phyloP scores from a whole-genome alignment of 305 asterid genomes.

The Fraxinus paxiana region DNA sequence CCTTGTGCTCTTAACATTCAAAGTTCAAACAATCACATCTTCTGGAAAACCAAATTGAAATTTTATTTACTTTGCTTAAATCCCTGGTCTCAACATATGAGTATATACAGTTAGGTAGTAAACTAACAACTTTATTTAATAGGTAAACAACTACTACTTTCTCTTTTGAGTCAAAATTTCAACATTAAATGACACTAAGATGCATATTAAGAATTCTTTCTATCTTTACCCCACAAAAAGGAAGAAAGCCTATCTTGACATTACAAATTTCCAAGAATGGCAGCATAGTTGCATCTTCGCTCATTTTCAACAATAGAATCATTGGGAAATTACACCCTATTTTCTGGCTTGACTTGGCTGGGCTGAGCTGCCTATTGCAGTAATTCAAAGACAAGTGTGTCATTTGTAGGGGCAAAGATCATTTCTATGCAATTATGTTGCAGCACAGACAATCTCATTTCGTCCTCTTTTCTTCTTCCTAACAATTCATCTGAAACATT shows the following conservation, averaged over 20 bases:
- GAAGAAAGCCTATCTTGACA: background rate
- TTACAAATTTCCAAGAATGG: background rate
- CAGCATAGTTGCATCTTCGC: background rate
- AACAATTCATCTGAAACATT: background rate
- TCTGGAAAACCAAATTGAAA: no score
- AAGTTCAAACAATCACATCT: no score
- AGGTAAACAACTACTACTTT: background rate
- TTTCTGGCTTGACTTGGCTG: no score
- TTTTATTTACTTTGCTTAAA: no score
- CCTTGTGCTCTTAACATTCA: no score
- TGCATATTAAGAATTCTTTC: background rate
- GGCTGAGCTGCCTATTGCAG: background rate
- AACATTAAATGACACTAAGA: background rate
- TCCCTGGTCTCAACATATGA: no score
- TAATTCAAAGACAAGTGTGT: background rate
- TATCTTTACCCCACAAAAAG: background rate
- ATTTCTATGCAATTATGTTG: background rate
- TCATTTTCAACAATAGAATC: no score
- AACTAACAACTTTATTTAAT: background rate
- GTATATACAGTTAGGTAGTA: background rate
- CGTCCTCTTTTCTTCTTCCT: background rate
- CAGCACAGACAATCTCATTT: background rate
- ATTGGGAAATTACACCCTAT: no score
- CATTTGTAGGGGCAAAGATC: background rate
- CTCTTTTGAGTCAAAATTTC: background rate